phyloP scores from a whole-genome alignment of 2,329 filamentous ascomycete genomes.

The Fusarium chaquense region DNA sequence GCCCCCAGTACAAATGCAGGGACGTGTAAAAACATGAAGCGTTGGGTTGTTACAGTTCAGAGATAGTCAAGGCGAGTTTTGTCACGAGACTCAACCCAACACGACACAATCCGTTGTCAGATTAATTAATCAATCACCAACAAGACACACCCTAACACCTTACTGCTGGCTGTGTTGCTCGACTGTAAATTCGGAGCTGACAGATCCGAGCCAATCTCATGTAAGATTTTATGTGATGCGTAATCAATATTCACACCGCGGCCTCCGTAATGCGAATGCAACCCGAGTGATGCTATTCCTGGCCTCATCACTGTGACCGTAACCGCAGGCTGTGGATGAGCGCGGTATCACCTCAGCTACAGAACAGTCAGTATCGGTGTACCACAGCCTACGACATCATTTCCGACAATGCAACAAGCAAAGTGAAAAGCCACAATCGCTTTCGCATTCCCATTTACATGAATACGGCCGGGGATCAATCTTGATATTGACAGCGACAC shows the following conservation, averaged over 20 bases:
- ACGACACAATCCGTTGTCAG: not conserved
- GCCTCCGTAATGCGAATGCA: conserved; percentile 22
- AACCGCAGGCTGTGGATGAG: not conserved
- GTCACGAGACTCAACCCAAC: conserved; percentile 26
- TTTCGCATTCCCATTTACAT: conserved; percentile 15
- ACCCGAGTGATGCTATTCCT: conserved; percentile 36
- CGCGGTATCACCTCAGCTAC: conserved; percentile 11
- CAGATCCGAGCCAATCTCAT: conserved; percentile 32
- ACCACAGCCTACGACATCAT: conserved; percentile 13
- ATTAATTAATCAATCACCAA: not conserved
- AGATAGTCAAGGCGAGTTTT: conserved; percentile 3
- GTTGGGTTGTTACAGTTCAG: conserved; percentile 22
- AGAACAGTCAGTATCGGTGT: not conserved
- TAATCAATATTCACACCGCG: conserved; percentile 14
- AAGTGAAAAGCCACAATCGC: conserved; percentile 22
- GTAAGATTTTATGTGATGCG: conserved; percentile 1
- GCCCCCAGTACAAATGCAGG: conserved; percentile 18
- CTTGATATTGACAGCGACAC: conserved; percentile 10
- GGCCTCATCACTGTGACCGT: conserved; percentile 5
- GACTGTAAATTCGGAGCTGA: conserved; percentile 17
- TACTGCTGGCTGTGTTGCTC: not conserved
- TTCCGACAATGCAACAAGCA: conserved; percentile 19
- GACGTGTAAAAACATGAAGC: conserved; percentile 3
- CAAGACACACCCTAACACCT: conserved; percentile 1
- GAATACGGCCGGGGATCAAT: not conserved